Conservation (phyloP, 2,329 filamentous ascomycete genomes). For the Hymenotorrendiella dingleyae region DNA sequence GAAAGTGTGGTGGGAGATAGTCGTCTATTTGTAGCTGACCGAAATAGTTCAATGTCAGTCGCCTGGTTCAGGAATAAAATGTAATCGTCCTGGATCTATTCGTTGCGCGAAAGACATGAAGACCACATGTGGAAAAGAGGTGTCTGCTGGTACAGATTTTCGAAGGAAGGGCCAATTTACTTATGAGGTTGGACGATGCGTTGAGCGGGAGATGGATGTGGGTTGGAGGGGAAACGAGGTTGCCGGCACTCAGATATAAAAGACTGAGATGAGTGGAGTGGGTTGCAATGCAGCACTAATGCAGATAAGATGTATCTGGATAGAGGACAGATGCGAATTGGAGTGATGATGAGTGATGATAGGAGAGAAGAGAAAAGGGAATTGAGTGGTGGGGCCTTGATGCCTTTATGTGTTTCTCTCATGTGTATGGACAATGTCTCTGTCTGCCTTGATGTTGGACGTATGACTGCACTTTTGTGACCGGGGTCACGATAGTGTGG, state of each 20-base stretch:
- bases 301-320: slow-evolving; percentile 11
- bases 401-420: slow-evolving; percentile 10
- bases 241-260: slow-evolving; percentile 1
- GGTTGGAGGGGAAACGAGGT: slow-evolving; percentile 6
- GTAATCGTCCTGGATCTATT: slow-evolving; percentile 24
- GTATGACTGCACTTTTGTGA: background rate
- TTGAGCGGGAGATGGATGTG: slow-evolving; percentile 14
- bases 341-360: slow-evolving; percentile 9
- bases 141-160: slow-evolving; percentile 8
- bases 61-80: slow-evolving; percentile 27
- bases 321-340: slow-evolving; percentile 7
- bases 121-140: slow-evolving; percentile 21
- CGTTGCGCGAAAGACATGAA: slow-evolving; percentile 27
- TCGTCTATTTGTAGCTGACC: slow-evolving; percentile 9
- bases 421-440: slow-evolving; percentile 1
- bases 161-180: slow-evolving; percentile 14
- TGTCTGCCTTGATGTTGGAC: slow-evolving; percentile 9
- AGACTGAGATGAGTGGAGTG: background rate
- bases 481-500: background rate
- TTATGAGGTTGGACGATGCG: too few species aligned
- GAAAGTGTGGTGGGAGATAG: slow-evolving; percentile 12
- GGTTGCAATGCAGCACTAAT: background rate
- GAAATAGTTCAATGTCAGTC: slow-evolving; percentile 23
- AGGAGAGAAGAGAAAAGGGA: slow-evolving; percentile 9
- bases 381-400: slow-evolving; percentile 15